Conservation (phyloP, 306 rosid species). For the Cicer chorassanicum region DNA sequence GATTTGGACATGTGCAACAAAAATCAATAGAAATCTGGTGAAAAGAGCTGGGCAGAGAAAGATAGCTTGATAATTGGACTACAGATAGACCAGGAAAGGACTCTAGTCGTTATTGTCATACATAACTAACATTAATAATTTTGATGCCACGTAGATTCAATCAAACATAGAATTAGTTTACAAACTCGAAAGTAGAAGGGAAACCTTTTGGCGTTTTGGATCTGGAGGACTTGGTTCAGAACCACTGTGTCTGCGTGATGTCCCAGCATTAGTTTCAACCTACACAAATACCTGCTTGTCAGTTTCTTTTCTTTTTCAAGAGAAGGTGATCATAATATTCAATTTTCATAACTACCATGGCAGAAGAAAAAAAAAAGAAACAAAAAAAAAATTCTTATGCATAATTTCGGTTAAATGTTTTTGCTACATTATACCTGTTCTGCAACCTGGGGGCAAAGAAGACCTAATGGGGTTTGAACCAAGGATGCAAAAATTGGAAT, state of each 20-base stretch:
- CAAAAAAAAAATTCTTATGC: neutral
- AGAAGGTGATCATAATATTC: neutral
- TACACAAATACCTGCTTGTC: slow-evolving; percentile 44
- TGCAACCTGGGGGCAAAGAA: neutral
- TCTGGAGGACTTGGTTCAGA: slow-evolving; percentile 62
- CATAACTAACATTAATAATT: neutral
- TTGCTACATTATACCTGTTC: neutral
- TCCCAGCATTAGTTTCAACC: slow-evolving; percentile 63
- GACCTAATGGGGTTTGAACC: slow-evolving; percentile 22
- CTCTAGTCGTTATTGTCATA: neutral
- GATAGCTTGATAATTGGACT: slow-evolving; percentile 2
- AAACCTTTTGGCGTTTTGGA: slow-evolving; percentile 90
- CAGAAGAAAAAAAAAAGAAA: neutral
- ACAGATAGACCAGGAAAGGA: neutral
- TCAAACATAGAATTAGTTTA: slow-evolving; percentile 28
- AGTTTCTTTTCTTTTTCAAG: neutral
- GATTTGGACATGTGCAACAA: slow-evolving; percentile 8
- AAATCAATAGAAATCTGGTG: neutral
- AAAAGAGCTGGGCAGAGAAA: neutral
- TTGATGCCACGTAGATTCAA: slow-evolving; percentile 15
- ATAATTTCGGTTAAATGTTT: neutral
- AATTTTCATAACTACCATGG: slow-evolving; percentile 12
- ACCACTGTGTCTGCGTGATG: slow-evolving; percentile 59
- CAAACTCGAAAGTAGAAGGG: slow-evolving; percentile 28
- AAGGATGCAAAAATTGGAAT: slow-evolving; percentile 26